A percentile compares a stretch with the other conserved stretches of the same genome.
phyloP scores from a whole-genome alignment of 129 eudicot genomes.

The Lonicera japonica region DNA sequence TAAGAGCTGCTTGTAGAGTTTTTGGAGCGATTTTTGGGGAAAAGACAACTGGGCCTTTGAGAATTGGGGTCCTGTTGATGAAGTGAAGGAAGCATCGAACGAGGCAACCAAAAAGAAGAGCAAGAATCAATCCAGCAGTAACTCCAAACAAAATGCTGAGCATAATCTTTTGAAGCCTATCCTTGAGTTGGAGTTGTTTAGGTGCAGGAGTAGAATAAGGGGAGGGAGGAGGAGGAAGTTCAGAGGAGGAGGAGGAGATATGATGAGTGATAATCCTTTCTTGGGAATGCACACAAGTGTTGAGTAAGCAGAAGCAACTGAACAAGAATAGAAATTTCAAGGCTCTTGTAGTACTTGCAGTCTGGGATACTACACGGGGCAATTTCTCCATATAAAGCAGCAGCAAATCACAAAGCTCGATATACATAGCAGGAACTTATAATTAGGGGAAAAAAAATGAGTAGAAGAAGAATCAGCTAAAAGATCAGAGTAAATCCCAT shows the following conservation, averaged over 20 bases:
- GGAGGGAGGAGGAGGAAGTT: slow-evolving; percentile 30
- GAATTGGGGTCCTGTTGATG: slow-evolving; percentile 51
- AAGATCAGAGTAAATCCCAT: slow-evolving; percentile 1
- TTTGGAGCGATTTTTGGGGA: slow-evolving; percentile 66
- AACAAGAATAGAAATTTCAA: slow-evolving; percentile 17
- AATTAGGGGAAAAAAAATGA: background rate
- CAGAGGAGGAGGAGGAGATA: slow-evolving; percentile 16
- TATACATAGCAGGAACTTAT: too few relatives aligned
- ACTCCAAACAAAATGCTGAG: slow-evolving; percentile 56
- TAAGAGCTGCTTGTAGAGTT: slow-evolving; percentile 55
- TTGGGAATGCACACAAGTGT: slow-evolving; percentile 25
- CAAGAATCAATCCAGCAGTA: slow-evolving; percentile 40
- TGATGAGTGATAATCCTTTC: slow-evolving; percentile 17
- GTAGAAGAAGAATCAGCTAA: background rate
- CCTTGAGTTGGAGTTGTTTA: slow-evolving; percentile 9
- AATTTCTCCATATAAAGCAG: slow-evolving; percentile 30
- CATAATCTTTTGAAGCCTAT: slow-evolving; percentile 22
- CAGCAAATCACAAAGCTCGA: background rate
- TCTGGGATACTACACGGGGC: background rate
- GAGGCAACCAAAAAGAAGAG: slow-evolving; percentile 43
- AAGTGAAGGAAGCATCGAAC: slow-evolving; percentile 49
- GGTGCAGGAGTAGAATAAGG: slow-evolving; percentile 14
- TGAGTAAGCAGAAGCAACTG: slow-evolving; percentile 14
- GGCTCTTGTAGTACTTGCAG: background rate
- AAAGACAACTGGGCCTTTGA: slow-evolving; percentile 77